phyloP scores from a whole-genome alignment of 1,284 basidiomycete genomes.

The Tylopilus sp. region DNA sequence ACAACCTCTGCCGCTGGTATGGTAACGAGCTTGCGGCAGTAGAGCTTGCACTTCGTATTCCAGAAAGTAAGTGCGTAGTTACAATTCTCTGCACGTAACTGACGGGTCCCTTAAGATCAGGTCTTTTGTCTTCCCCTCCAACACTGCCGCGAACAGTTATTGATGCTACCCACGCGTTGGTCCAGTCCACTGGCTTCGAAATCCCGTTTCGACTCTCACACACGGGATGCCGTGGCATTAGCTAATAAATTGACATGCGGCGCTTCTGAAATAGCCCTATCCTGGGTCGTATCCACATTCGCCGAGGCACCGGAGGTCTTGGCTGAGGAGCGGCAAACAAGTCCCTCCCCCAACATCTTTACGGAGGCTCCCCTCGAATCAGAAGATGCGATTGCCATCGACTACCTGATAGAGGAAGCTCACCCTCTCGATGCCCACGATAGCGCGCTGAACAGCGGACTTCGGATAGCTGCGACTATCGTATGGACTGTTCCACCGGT shows the following conservation, averaged over 20 bases:
- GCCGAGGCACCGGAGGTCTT: no score
- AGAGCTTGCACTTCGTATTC: constrained; percentile 2
- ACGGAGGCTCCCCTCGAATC: not conserved
- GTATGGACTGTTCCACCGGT: no score
- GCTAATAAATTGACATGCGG: not conserved
- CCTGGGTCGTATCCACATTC: no score
- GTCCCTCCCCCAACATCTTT: no score
- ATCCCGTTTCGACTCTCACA: not conserved
- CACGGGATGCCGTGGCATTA: not conserved
- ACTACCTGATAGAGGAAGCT: not conserved
- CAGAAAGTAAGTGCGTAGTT: not conserved
- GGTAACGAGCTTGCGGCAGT: not conserved
- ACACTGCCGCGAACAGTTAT: not conserved
- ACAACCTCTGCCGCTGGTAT: constrained; percentile 6
- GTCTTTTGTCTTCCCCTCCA: not conserved
- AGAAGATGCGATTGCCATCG: not conserved
- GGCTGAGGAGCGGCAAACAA: no score
- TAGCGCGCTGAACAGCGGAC: no score
- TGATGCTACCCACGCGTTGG: not conserved
- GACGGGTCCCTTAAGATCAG: not conserved
- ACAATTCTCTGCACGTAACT: no score
- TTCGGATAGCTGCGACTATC: no score
- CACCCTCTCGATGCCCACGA: no score
- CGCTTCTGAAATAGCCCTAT: no score
- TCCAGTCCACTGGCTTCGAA: not conserved